Evolutionary conservation across 2,329 filamentous ascomycete genomes (phyloP), one percentile per base, ranked within the genome.

Genomic region (Alternaria tenuissima): DNA sequence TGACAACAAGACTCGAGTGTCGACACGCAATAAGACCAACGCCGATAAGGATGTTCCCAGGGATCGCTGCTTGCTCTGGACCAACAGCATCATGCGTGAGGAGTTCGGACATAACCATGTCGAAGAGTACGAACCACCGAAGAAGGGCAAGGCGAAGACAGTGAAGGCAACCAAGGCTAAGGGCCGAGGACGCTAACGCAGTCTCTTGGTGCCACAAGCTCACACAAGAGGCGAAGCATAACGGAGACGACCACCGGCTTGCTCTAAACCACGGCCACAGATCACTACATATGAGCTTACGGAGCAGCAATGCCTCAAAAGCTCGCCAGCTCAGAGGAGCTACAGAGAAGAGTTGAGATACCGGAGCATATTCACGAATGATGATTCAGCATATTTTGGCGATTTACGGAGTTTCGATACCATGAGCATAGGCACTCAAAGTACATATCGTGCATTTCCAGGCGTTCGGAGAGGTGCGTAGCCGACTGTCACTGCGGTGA

Each of bases 1-100:
- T 59, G 81, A 82, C 20, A 81, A 82, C 64, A 79, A 79, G 11
- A 85, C 83, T 16, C 81, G 87, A 20, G 84, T 90, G 70, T 86
- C 86, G 30, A 91, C 89, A 3, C 84, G 89, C 8, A 86, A 84
- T 28, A 90, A 89, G 76, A 84, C 84, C 0, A 83, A 88, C 41
- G 80, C 84, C 44, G 85, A 86, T 55, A 79, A 84, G 51, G 82
- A 85, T 14, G 82, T 81, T 7, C 57, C 57, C 32, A 78, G 79
- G 67, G 84, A 88, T 70, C 83, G 87, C 52, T 91, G 89, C 72
- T 78, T 91, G 46, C 81, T 81, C 34, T 92, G 90, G 90, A 84
- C 81, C 59, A 92, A 92, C 70, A 83, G 80, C 16, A 87, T 85
- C 54, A 88, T 88, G 36, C 66, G 88, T 7, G 79, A 82, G 3